These are phyloP conservation scores for Fusarium sambucinum DNA, from an alignment of 2,329 filamentous ascomycete species.

Conservation along the genomic window DNA sequence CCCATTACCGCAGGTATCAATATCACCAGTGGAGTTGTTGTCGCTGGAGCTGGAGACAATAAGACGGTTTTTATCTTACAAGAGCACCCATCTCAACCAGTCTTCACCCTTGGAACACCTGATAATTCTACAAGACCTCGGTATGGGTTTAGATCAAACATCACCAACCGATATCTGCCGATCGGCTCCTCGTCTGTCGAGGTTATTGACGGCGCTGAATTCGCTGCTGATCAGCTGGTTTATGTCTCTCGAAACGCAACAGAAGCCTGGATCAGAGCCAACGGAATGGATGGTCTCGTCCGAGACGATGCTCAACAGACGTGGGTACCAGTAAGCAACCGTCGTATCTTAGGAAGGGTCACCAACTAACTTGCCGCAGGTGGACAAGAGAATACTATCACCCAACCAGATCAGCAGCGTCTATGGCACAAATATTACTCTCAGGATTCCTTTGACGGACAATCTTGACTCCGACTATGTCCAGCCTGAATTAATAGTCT, in stretches of 20 bases:
- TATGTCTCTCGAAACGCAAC: constrained; percentile 30
- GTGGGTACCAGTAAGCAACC: constrained; percentile 31
- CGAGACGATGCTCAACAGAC: constrained; percentile 29
- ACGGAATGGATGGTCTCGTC: constrained; percentile 33
- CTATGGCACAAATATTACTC: constrained; percentile 26
- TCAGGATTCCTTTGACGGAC: constrained; percentile 40
- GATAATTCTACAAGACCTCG: neutral
- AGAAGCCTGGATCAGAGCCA: constrained; percentile 28
- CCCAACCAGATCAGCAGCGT: constrained; percentile 32
- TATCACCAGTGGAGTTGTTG: constrained; percentile 10
- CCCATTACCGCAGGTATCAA: constrained; percentile 22
- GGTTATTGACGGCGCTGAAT: neutral
- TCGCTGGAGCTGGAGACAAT: neutral
- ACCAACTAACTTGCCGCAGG: neutral
- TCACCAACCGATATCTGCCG: constrained; percentile 36
- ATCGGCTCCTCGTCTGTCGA: constrained; percentile 26
- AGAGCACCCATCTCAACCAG: constrained; percentile 1
- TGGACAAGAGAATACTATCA: constrained; percentile 17
- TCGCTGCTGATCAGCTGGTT: constrained; percentile 25
- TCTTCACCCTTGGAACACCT: constrained; percentile 32
- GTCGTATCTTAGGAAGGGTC: fast-evolving
- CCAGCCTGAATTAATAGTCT: constrained; percentile 19
- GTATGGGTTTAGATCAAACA: constrained; percentile 16
- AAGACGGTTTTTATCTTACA: constrained; percentile 15
- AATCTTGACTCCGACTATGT: constrained; percentile 28